Percentiles rank a stretch among this genome's conserved stretches.
Conservation (phyloP, 75 land plant species). For the Pinus taeda region DNA sequence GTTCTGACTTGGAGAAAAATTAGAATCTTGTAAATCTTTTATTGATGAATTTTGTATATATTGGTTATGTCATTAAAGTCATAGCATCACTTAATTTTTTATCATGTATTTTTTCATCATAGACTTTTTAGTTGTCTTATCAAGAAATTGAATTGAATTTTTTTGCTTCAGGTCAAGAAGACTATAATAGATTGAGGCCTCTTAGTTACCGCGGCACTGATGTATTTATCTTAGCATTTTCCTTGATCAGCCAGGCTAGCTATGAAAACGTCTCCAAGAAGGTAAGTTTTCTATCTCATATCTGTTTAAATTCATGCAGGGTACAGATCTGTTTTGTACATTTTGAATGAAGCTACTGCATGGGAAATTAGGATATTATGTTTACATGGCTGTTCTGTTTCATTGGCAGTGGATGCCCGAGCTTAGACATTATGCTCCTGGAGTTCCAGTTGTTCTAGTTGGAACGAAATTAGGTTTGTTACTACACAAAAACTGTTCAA, state of each 20-base stretch:
- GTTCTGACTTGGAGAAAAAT: no score
- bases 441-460: constrained; percentile 79
- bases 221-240: constrained; percentile 69
- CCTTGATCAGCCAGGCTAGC: constrained; percentile 67
- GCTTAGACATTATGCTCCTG: constrained; percentile 76
- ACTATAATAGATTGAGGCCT: constrained; percentile 56
- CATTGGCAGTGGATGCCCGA: constrained; percentile 73
- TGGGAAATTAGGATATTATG: no score
- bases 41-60: no score
- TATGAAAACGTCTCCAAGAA: constrained; percentile 66
- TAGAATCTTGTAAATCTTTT: no score
- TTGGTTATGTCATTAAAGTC: no score
- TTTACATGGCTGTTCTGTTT: no score
- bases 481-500: not conserved
- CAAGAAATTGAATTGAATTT: not conserved
- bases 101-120: no score
- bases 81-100: no score
- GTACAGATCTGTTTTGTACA: no score
- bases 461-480: constrained; percentile 72
- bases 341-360: no score
- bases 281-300: constrained; percentile 13
- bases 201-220: constrained; percentile 67
- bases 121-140: no score
- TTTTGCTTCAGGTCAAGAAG: constrained; percentile 41
- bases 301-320: no score